A percentile compares a stretch with the other conserved stretches of the same genome.
phyloP scores from a whole-genome alignment of 1,139 yeast genomes.

The Debaryomyces singareniensis region DNA sequence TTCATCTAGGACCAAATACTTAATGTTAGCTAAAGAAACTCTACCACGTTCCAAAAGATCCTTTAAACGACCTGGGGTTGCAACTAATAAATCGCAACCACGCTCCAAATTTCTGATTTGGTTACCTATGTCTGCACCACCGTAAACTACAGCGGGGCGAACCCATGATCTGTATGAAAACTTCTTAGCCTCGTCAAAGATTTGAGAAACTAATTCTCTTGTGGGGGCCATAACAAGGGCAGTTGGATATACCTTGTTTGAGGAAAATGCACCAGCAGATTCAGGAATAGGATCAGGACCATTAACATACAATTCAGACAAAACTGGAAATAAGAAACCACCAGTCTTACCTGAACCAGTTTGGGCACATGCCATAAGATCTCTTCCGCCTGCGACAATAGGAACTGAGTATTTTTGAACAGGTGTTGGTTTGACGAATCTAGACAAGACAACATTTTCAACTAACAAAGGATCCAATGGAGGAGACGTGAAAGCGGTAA shows the following conservation, averaged over 20 bases:
- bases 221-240: slow-evolving; percentile 96
- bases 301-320: slow-evolving; percentile 79
- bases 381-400: slow-evolving; percentile 91
- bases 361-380: slow-evolving; percentile 92
- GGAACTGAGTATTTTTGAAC: slow-evolving; percentile 98
- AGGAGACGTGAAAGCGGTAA: slow-evolving; percentile 80
- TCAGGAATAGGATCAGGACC: slow-evolving; percentile 77
- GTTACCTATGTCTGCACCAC: slow-evolving; percentile 91
- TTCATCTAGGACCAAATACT: slow-evolving; percentile 93
- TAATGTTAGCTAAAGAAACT: slow-evolving; percentile 83
- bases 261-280: slow-evolving; percentile 49
- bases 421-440: slow-evolving; percentile 95
- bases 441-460: slow-evolving; percentile 79
- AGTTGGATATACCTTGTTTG: slow-evolving; percentile 85
- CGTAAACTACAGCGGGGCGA: slow-evolving; percentile 91
- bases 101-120: slow-evolving; percentile 87
- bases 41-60: slow-evolving; percentile 93
- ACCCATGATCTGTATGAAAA: slow-evolving; percentile 99
- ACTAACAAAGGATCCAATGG: slow-evolving; percentile 85
- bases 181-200: slow-evolving; percentile 91
- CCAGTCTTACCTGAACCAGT: slow-evolving; percentile 99
- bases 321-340: slow-evolving; percentile 97
- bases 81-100: slow-evolving; percentile 94
- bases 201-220: slow-evolving; percentile 96
- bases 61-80: slow-evolving; percentile 98